Percentiles rank a stretch among this genome's conserved stretches.
phyloP scores from a whole-genome alignment of 1,284 basidiomycete species.

The Athelia psychrophila region DNA sequence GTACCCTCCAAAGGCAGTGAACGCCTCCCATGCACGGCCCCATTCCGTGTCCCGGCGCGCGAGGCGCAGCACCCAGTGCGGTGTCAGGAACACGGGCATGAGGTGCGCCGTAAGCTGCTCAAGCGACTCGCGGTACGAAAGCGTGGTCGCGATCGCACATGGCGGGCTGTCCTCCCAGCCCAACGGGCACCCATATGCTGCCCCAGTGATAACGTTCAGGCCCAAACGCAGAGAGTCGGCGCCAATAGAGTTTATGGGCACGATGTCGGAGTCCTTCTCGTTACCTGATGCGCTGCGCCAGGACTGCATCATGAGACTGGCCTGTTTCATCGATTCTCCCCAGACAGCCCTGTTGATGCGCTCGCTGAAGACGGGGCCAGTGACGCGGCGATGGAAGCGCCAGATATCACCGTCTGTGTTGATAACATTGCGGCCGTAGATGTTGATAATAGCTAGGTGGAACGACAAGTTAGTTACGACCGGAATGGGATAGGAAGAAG shows the following conservation, averaged over 20 bases:
- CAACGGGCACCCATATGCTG: conserved; percentile 12
- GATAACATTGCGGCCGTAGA: conserved; percentile 15
- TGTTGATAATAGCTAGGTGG: conserved; percentile 13
- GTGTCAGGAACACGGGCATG: conserved; percentile 20
- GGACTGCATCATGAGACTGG: conserved; percentile 6
- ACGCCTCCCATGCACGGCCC: conserved; percentile 11
- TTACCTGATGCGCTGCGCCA: neutral
- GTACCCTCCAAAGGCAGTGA: conserved; percentile 10
- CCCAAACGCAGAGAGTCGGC: conserved; percentile 12
- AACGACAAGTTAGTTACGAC: neutral
- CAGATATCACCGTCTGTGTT: conserved; percentile 14
- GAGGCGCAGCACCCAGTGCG: conserved; percentile 12
- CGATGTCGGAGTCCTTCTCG: conserved; percentile 2
- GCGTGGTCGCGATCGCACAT: conserved; percentile 1
- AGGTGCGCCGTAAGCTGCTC: conserved; percentile 13
- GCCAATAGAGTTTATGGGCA: conserved; percentile 3
- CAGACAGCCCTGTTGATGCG: conserved; percentile 12
- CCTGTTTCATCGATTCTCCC: conserved; percentile 5
- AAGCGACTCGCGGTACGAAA: conserved; percentile 9
- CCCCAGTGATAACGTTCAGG: conserved; percentile 15
- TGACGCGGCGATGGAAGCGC: conserved; percentile 14
- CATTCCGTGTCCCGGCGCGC: conserved; percentile 6
- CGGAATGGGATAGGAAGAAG: neutral
- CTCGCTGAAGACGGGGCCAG: conserved; percentile 15
- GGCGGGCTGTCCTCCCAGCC: conserved; percentile 11